Conservation (phyloP, 2,329 filamentous ascomycete genomes). For the Bipolaris cookei region DNA sequence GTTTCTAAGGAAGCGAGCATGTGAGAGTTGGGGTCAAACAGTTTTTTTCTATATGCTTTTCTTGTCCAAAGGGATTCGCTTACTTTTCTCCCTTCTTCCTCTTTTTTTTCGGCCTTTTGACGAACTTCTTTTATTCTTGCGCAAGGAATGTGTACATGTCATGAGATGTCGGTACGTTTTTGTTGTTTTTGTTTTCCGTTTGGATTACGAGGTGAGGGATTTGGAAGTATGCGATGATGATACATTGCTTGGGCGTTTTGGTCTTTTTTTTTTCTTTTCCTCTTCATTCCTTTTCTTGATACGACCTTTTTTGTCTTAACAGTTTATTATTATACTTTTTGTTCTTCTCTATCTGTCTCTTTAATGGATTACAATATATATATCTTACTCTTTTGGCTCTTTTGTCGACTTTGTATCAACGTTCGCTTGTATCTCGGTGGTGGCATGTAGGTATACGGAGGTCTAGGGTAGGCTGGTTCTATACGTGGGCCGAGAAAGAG, state of each 20-base stretch:
- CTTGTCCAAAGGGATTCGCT: not conserved
- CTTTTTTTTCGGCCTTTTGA: not conserved
- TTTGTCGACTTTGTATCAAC: not conserved
- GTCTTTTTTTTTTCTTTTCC: not conserved
- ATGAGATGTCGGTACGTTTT: not conserved
- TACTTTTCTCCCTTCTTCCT: not conserved
- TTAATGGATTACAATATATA: not conserved
- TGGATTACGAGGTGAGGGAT: not conserved
- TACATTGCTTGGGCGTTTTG: constrained; percentile 7
- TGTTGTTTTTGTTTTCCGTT: not conserved
- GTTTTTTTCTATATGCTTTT: not conserved
- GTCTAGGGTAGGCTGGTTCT: not conserved
- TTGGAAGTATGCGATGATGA: not conserved
- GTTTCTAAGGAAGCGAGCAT: constrained; percentile 15
- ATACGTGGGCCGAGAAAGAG: not conserved
- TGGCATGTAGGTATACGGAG: not conserved
- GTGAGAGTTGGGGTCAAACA: not conserved
- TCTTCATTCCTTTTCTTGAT: not conserved
- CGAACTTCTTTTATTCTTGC: not conserved
- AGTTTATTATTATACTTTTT: not conserved
- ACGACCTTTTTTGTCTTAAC: not conserved
- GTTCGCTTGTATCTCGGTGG: not conserved
- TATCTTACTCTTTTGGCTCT: not conserved
- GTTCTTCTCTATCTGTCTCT: not conserved
- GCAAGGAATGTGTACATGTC: constrained; percentile 2